Conservation (phyloP, 2,329 filamentous ascomycete genomes). For the Stagonosporopsis rhizophila region DNA sequence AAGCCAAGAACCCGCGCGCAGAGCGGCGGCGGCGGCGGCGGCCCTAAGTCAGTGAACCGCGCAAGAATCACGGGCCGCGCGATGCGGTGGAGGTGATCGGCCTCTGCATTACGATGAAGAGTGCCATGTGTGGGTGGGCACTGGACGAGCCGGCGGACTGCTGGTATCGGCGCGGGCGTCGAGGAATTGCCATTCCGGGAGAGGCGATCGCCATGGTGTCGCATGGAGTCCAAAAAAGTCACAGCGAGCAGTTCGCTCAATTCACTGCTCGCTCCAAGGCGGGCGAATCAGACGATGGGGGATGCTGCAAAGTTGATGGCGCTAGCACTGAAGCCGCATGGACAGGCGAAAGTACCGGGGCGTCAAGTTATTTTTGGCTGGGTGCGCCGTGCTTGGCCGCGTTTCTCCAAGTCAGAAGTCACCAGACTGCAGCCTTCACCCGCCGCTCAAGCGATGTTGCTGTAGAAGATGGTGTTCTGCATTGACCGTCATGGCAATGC, state of each 20-base stretch:
- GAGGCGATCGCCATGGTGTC: slow-evolving; percentile 10
- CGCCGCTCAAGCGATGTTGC: slow-evolving; percentile 13
- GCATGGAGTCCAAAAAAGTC: slow-evolving; percentile 20
- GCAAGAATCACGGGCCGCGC: slow-evolving; percentile 34
- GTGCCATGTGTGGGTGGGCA: slow-evolving; percentile 1
- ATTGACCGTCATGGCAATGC: slow-evolving; percentile 8
- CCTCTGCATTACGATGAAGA: slow-evolving; percentile 24
- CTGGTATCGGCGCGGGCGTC: slow-evolving; percentile 3
- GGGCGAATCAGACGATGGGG: slow-evolving; percentile 14
- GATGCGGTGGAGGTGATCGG: slow-evolving; percentile 31
- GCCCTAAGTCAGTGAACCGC: slow-evolving; percentile 26
- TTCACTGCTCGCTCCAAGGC: slow-evolving; percentile 17
- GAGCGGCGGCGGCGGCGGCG: slow-evolving; percentile 15
- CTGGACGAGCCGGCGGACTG: not conserved
- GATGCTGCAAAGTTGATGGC: slow-evolving; percentile 34
- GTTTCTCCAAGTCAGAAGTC: slow-evolving; percentile 17
- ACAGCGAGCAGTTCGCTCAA: slow-evolving; percentile 31
- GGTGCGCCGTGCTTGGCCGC: slow-evolving; percentile 25
- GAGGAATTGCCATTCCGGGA: slow-evolving; percentile 1
- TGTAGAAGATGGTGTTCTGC: slow-evolving; percentile 9
- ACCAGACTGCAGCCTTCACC: slow-evolving; percentile 20
- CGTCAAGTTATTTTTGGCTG: slow-evolving; percentile 35
- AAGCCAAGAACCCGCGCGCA: slow-evolving; percentile 10
- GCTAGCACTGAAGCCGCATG: slow-evolving; percentile 34
- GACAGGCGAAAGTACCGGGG: slow-evolving; percentile 28